A percentile compares a stretch with the other conserved stretches of the same genome.
Conservation (phyloP, 1,284 basidiomycete genomes). For the Moesziomyces sp. region DNA sequence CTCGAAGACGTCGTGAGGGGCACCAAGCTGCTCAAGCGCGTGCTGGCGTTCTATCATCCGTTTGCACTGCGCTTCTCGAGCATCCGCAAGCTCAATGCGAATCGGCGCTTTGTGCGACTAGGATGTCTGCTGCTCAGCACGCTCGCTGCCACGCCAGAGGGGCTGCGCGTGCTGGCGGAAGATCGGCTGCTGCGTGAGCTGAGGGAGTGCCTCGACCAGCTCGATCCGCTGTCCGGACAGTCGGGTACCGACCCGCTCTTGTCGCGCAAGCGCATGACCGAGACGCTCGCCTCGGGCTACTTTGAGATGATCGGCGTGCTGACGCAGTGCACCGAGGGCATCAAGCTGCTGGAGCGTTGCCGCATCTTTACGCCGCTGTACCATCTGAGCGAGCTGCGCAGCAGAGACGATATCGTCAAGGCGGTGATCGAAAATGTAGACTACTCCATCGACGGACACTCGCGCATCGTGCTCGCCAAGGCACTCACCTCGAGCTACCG, state of each 20-base stretch:
- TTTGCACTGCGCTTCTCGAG: slow-evolving; percentile 86
- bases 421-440: slow-evolving; percentile 91
- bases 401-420: slow-evolving; percentile 89
- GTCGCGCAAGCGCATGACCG: slow-evolving; percentile 82
- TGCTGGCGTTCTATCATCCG: slow-evolving; percentile 93
- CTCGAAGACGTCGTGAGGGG: slow-evolving; percentile 94
- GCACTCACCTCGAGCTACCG: slow-evolving; percentile 75
- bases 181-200: slow-evolving; percentile 89
- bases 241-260: slow-evolving; percentile 76
- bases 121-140: slow-evolving; percentile 81
- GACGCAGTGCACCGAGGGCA: slow-evolving; percentile 85
- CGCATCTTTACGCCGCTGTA: slow-evolving; percentile 95
- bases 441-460: slow-evolving; percentile 56
- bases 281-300: slow-evolving; percentile 89
- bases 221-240: slow-evolving; percentile 78
- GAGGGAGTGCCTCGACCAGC: slow-evolving; percentile 85
- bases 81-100: slow-evolving; percentile 74
- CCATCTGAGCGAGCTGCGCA: slow-evolving; percentile 87
- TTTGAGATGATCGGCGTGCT: slow-evolving; percentile 94
- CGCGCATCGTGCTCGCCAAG: slow-evolving; percentile 80
- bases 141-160: slow-evolving; percentile 84
- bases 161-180: slow-evolving; percentile 83
- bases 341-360: slow-evolving; percentile 88
- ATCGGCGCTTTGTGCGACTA: slow-evolving; percentile 53
- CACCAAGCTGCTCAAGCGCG: slow-evolving; percentile 83